phyloP scores from a whole-genome alignment of 805 yeast species.

The Grigorovia transvaalensis region DNA sequence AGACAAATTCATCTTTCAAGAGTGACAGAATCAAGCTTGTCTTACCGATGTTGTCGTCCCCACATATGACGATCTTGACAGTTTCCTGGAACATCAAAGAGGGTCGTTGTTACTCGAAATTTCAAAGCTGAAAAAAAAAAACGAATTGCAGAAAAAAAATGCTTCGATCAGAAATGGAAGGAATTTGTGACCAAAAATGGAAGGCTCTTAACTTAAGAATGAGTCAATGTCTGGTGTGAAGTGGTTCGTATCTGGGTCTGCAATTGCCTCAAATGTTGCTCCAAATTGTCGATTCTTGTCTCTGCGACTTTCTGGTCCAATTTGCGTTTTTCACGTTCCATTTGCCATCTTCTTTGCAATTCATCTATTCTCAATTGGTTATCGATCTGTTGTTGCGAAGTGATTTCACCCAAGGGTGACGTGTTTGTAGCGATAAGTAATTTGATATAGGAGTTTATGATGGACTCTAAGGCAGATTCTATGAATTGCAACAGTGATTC shows the following conservation, averaged over 20 bases:
- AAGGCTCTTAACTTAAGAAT: neutral
- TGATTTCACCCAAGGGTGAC: constrained; percentile 3
- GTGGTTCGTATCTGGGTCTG: neutral
- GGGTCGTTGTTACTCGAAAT: too few species aligned
- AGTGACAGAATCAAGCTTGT: constrained; percentile 69
- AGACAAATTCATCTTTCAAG: constrained; percentile 70
- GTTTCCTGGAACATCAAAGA: constrained; percentile 35
- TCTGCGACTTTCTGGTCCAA: constrained; percentile 14
- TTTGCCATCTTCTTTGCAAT: constrained; percentile 51
- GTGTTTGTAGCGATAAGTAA: constrained; percentile 10
- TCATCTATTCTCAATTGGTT: constrained; percentile 45
- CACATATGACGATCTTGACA: constrained; percentile 81
- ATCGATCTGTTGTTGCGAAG: neutral
- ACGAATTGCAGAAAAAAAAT: too few species aligned
- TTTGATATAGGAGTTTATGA: constrained; percentile 45
- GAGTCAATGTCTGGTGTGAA: neutral
- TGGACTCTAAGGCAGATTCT: constrained; percentile 48
- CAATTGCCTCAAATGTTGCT: constrained; percentile 5
- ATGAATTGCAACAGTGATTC: constrained; percentile 44
- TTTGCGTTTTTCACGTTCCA: constrained; percentile 45
- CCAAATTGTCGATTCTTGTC: constrained; percentile 13
- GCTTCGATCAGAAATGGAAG: neutral
- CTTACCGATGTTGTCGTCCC: constrained; percentile 88
- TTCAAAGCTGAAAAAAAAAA: too few species aligned
- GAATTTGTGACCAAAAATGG: neutral